These are phyloP conservation scores for Lactifluus echinatus DNA, from an alignment of 768 basidiomycete species.

Conservation along the genomic window DNA sequence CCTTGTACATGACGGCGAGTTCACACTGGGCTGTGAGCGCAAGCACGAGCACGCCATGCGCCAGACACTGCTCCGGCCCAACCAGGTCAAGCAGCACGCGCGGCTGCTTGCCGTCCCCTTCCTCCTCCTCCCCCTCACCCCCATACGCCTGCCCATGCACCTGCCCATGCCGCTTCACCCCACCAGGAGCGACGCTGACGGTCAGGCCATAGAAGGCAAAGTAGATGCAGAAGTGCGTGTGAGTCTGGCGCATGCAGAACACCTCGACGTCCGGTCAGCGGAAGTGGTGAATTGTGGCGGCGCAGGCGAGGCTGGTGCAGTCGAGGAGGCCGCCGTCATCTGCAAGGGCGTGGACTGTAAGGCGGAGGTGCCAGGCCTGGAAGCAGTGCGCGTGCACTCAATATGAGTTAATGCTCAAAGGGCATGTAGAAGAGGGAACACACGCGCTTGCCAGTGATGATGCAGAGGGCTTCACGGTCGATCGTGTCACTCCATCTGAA, in stretches of 20 bases:
- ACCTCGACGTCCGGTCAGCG: conserved; percentile 90
- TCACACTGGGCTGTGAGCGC: conserved; percentile 90
- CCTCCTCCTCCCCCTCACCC: no score
- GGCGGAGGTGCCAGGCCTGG: conserved; percentile 88
- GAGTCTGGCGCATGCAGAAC: conserved; percentile 65
- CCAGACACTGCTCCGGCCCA: conserved; percentile 60
- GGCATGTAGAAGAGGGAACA: conserved; percentile 23
- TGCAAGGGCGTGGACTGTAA: conserved; percentile 84
- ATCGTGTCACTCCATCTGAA: conserved; percentile 82
- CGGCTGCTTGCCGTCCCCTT: not conserved
- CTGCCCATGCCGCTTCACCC: no score
- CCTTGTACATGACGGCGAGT: conserved; percentile 87
- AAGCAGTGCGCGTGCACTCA: not conserved
- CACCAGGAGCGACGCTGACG: not conserved
- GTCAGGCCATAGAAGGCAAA: conserved; percentile 78
- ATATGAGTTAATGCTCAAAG: not conserved
- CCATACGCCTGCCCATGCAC: no score
- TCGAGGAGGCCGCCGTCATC: conserved; percentile 93
- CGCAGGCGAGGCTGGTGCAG: conserved; percentile 88
- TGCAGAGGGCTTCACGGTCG: conserved; percentile 91
- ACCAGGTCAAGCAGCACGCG: conserved; percentile 58
- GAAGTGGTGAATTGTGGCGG: conserved; percentile 87
- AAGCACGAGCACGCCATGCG: conserved; percentile 59
- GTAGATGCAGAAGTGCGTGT: conserved; percentile 87
- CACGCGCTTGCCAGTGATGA: conserved; percentile 90